Conservation (phyloP, 805 yeast species). For the Nakazawaea populi region DNA sequence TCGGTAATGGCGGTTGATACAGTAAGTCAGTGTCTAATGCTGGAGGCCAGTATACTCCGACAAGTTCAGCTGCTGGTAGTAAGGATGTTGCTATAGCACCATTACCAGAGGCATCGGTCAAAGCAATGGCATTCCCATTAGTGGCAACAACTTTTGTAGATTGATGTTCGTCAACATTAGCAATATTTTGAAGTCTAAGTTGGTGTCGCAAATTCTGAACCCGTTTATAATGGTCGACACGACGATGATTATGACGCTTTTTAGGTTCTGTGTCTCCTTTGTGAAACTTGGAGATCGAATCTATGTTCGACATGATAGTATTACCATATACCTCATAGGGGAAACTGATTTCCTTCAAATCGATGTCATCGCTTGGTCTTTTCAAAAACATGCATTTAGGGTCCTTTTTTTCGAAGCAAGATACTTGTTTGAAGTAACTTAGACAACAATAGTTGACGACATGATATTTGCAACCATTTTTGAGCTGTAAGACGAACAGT, state of each 20-base stretch:
- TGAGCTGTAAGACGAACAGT: slow-evolving; percentile 26
- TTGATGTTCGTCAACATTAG: too few relatives aligned
- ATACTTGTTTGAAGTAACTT: neutral
- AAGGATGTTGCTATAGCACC: too few relatives aligned
- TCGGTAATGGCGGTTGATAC: too few relatives aligned
- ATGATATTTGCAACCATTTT: slow-evolving; percentile 26
- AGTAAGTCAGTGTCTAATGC: too few relatives aligned
- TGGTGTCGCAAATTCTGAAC: neutral
- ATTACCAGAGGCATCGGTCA: too few relatives aligned
- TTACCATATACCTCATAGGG: neutral
- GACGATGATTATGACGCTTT: neutral
- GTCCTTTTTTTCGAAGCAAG: too few relatives aligned
- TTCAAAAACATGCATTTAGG: neutral
- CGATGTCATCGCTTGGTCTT: neutral
- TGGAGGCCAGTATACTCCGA: too few relatives aligned
- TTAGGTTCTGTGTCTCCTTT: neutral
- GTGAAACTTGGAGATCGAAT: neutral
- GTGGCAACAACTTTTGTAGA: too few relatives aligned
- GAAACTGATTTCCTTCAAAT: too few relatives aligned
- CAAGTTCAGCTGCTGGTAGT: too few relatives aligned
- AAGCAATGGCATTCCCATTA: too few relatives aligned
- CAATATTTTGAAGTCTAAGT: neutral
- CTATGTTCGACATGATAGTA: neutral
- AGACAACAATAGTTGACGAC: slow-evolving; percentile 21
- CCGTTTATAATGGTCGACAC: neutral